A percentile compares a stretch with the other conserved stretches of the same genome.
Conservation (phyloP, 1,139 yeast genomes). For the Zygoascus meyerae region DNA sequence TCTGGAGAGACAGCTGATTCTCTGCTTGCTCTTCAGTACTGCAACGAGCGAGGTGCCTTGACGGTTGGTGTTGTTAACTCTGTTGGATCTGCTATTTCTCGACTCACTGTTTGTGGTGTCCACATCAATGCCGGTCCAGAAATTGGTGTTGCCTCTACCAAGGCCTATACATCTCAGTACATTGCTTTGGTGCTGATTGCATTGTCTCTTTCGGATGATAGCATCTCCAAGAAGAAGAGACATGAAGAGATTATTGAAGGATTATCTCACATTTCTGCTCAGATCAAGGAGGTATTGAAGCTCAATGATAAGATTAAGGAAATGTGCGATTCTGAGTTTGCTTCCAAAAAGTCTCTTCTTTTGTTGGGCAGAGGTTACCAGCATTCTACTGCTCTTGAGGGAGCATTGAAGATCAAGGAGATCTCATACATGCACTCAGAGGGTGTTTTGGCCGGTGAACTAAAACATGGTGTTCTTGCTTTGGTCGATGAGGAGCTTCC, state of each 20-base stretch:
- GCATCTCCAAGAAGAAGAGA: conserved; percentile 68
- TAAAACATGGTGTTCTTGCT: conserved; percentile 97
- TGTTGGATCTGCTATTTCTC: conserved; percentile 94
- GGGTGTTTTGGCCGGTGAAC: conserved; percentile 98
- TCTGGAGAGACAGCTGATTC: conserved; percentile 99
- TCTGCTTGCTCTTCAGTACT: conserved; percentile 92
- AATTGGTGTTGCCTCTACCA: conserved; percentile 99
- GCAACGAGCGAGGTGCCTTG: conserved; percentile 94
- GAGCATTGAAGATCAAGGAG: conserved; percentile 96
- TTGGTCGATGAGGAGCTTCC: conserved; percentile 92
- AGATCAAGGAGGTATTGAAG: conserved; percentile 69
- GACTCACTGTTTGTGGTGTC: conserved; percentile 98
- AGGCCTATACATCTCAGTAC: conserved; percentile 97
- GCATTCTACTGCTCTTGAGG: conserved; percentile 95
- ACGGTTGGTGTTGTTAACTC: conserved; percentile 94
- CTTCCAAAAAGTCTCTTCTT: conserved; percentile 78
- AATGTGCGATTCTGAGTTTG: conserved; percentile 66
- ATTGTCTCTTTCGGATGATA: conserved; percentile 84
- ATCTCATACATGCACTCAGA: conserved; percentile 98
- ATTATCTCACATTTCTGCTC: conserved; percentile 75
- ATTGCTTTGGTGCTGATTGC: conserved; percentile 98
- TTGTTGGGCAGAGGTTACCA: conserved; percentile 97
- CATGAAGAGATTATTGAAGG: conserved; percentile 85
- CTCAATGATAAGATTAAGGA: conserved; percentile 70
- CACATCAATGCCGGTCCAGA: conserved; percentile 99